Evolutionary conservation across 179 eudicot species (phyloP).

Genomic region (Vitellaria paradoxa): DNA sequence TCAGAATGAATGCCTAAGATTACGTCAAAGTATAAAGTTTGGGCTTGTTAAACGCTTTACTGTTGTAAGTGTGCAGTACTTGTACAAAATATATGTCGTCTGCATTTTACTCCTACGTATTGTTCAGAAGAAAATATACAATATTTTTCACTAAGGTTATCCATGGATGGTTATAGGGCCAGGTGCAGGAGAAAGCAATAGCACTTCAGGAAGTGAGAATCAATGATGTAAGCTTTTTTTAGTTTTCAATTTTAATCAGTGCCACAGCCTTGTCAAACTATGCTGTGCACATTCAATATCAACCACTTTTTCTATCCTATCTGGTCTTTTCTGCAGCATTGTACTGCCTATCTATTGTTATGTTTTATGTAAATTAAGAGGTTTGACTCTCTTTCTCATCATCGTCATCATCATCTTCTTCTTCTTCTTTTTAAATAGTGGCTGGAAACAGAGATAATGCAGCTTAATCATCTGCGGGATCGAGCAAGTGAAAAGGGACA

Average conservation of each 20-base stretch:
- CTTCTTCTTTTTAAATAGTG: constrained; percentile 38
- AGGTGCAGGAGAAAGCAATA: constrained; percentile 74
- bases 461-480: constrained; percentile 83
- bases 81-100: not conserved
- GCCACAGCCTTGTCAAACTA: not conserved
- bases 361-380: not conserved
- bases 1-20: constrained; percentile 92
- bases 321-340: not conserved
- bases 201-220: constrained; percentile 72
- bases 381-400: not conserved
- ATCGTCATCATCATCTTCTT: not conserved
- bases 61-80: constrained; percentile 48
- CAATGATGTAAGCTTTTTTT: constrained; percentile 64
- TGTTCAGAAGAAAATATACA: not conserved
- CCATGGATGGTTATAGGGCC: constrained; percentile 61
- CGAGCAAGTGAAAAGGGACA: constrained; percentile 90
- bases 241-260: constrained; percentile 6
- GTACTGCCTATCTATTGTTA: not conserved
- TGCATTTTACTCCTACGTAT: not conserved
- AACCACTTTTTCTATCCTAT: not conserved
- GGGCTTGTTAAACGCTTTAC: constrained; percentile 86
- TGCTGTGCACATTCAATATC: not conserved
- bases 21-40: constrained; percentile 86
- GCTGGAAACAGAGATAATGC: constrained; percentile 74
- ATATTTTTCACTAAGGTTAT: constrained; percentile 5